phyloP scores from a whole-genome alignment of 345 rosid species.

The Syzygium aqueum region DNA sequence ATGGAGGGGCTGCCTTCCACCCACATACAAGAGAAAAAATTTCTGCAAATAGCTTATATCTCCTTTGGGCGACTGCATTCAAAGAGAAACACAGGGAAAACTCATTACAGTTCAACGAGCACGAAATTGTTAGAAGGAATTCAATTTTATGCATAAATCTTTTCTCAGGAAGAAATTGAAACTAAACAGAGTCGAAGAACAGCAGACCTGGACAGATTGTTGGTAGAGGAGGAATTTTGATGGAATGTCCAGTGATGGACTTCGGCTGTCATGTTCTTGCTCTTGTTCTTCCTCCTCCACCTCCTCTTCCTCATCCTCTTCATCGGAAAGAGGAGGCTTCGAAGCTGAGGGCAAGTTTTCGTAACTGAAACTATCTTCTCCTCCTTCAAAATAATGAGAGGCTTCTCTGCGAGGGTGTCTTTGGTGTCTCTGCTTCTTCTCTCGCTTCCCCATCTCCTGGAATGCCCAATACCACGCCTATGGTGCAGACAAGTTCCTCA shows the following conservation, averaged over 20 bases:
- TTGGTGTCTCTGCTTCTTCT: constrained; percentile 59
- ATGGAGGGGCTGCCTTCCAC: constrained; percentile 81
- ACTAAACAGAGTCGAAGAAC: neutral
- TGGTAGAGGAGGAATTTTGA: constrained; percentile 80
- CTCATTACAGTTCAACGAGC: neutral
- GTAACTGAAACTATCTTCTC: neutral
- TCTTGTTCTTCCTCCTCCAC: constrained; percentile 17
- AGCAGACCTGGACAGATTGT: constrained; percentile 70
- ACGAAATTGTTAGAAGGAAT: neutral
- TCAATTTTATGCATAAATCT: neutral
- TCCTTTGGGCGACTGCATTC: constrained; percentile 78
- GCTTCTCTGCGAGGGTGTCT: constrained; percentile 28
- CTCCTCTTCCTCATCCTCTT: constrained; percentile 4
- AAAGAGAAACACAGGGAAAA: neutral
- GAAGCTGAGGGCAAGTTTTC: constrained; percentile 14
- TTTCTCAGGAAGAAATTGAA: neutral
- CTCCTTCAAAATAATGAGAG: constrained; percentile 29
- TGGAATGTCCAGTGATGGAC: constrained; percentile 34
- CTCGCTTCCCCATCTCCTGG: constrained; percentile 58
- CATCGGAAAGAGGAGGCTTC: constrained; percentile 6
- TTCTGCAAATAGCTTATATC: constrained; percentile 86
- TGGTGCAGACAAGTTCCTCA: neutral
- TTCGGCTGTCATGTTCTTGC: constrained; percentile 2
- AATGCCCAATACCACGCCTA: neutral
- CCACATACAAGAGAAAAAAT: constrained; percentile 74